Conservation (phyloP, 2,329 filamentous ascomycete species). For the Gyromitra esculenta region DNA sequence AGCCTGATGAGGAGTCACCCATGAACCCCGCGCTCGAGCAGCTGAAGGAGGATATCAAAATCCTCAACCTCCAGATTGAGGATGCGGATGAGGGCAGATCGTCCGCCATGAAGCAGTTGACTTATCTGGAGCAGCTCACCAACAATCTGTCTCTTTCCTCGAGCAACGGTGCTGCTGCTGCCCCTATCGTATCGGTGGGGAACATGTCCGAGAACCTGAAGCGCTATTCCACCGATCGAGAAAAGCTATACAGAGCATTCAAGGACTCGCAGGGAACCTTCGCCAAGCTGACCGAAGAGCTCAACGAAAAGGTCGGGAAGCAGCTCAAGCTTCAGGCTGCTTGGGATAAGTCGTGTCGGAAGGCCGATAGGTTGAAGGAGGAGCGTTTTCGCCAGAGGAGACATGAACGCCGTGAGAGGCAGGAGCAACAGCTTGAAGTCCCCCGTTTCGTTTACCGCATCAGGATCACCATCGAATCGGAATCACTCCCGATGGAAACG, state of each 20-base stretch:
- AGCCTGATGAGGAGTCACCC: slow-evolving; percentile 59
- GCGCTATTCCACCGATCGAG: slow-evolving; percentile 59
- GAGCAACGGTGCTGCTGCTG: slow-evolving; percentile 59
- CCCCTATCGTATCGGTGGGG: slow-evolving; percentile 58
- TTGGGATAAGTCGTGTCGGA: slow-evolving; percentile 47
- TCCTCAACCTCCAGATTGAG: slow-evolving; percentile 56
- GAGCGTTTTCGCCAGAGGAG: slow-evolving; percentile 52
- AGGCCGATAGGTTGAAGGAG: slow-evolving; percentile 57
- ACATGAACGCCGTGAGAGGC: slow-evolving; percentile 57
- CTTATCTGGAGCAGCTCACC: slow-evolving; percentile 46
- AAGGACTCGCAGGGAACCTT: slow-evolving; percentile 9
- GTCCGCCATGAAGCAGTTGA: slow-evolving; percentile 56
- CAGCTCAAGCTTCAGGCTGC: slow-evolving; percentile 56
- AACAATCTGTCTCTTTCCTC: slow-evolving; percentile 55
- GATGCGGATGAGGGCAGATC: slow-evolving; percentile 51
- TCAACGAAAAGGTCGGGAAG: slow-evolving; percentile 56
- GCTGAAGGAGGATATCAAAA: slow-evolving; percentile 54
- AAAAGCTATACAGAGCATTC: slow-evolving; percentile 55
- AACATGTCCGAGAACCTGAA: slow-evolving; percentile 60
- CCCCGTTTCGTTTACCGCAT: slow-evolving; percentile 59
- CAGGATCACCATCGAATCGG: slow-evolving; percentile 60
- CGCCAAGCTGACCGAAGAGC: slow-evolving; percentile 52
- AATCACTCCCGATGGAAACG: slow-evolving; percentile 60
- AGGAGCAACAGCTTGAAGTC: slow-evolving; percentile 57
- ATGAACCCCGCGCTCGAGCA: slow-evolving; percentile 58